These are phyloP conservation scores for Sporothrix brasiliensis DNA, from an alignment of 2,329 filamentous ascomycete genomes.

Conservation along the genomic window DNA sequence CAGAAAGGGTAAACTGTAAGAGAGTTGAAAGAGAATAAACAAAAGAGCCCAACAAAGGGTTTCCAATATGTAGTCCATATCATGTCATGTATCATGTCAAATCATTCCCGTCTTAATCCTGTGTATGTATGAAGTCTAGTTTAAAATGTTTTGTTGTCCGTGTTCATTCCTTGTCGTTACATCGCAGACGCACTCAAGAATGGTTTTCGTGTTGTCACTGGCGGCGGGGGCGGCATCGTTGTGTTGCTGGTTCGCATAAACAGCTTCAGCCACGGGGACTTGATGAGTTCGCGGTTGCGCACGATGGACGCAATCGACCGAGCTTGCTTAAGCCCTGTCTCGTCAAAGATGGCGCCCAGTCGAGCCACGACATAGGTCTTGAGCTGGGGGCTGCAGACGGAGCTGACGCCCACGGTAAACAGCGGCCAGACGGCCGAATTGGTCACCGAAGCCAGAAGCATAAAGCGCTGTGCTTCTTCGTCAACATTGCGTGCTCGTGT, in stretches of 20 bases:
- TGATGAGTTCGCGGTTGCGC: constrained; percentile 43
- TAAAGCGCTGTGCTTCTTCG: constrained; percentile 50
- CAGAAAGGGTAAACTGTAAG: background rate
- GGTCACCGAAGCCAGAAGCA: constrained; percentile 53
- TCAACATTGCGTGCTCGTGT: constrained; percentile 44
- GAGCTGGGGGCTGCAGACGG: constrained; percentile 48
- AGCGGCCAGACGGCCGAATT: constrained; percentile 56
- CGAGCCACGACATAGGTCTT: constrained; percentile 51
- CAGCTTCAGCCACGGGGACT: constrained; percentile 34
- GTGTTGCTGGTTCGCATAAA: background rate
- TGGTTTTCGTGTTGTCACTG: constrained; percentile 7
- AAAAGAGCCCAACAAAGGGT: background rate
- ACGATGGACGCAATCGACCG: constrained; percentile 49
- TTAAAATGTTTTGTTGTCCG: background rate
- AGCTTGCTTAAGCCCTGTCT: constrained; percentile 53
- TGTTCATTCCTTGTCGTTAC: background rate
- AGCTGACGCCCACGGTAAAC: constrained; percentile 54
- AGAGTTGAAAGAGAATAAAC: background rate
- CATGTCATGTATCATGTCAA: constrained; percentile 8
- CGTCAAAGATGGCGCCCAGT: constrained; percentile 50
- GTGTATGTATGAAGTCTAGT: background rate
- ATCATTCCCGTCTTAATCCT: constrained; percentile 9
- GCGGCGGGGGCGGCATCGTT: background rate
- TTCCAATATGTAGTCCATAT: background rate
- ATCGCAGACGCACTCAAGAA: background rate